These are phyloP conservation scores for Cucurbita maxima DNA, from an alignment of 306 rosid species.

Conservation along the genomic window DNA sequence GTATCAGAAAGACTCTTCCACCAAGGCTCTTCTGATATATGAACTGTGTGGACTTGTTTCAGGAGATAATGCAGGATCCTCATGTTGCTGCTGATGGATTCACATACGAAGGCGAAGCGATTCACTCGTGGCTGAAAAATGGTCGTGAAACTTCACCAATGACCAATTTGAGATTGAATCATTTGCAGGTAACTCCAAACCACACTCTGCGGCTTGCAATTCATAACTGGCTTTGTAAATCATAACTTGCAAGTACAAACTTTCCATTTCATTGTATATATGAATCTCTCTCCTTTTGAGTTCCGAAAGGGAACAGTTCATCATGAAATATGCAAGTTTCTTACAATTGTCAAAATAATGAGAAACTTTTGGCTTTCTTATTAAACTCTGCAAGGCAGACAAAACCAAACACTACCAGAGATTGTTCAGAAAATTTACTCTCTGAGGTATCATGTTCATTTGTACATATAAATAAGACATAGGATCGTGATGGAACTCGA, in stretches of 20 bases:
- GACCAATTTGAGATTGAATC: conserved; percentile 59
- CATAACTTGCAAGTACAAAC: neutral
- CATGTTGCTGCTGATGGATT: conserved; percentile 77
- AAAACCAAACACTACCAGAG: neutral
- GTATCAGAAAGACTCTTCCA: neutral
- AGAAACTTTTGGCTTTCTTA: neutral
- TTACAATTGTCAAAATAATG: neutral
- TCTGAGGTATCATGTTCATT: neutral
- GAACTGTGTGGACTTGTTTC: conserved; percentile 11
- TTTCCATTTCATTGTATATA: neutral
- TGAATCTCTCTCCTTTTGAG: neutral
- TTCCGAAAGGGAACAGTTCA: neutral
- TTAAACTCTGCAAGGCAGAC: neutral
- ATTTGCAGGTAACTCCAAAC: conserved; percentile 56
- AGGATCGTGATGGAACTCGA: neutral
- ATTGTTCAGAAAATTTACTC: neutral
- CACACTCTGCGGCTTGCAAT: conserved; percentile 52
- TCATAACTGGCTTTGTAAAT: conserved; percentile 84
- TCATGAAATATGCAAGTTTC: neutral
- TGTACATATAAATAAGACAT: neutral
- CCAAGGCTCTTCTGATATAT: neutral
- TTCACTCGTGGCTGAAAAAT: conserved; percentile 55
- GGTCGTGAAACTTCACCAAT: conserved; percentile 69
- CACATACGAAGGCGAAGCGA: conserved; percentile 84
- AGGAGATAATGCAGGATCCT: conserved; percentile 88